Conservation (phyloP, 345 rosid genomes). For the Murraya koenigii region DNA sequence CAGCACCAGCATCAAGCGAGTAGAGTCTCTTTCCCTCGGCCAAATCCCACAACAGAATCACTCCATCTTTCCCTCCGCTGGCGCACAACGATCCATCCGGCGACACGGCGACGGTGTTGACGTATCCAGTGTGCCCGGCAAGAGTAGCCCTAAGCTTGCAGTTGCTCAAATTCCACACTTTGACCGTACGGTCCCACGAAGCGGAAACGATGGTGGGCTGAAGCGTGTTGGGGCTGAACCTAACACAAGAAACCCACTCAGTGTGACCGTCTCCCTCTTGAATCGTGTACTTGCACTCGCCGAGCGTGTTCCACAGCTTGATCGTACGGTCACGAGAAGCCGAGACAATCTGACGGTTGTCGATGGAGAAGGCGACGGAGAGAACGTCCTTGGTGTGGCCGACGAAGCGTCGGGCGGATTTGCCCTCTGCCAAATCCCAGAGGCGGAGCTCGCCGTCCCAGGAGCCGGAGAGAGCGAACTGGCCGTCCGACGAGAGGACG, state of each 20-base stretch:
- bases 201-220: constrained; percentile 96
- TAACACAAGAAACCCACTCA: constrained; percentile 96
- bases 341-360: constrained; percentile 95
- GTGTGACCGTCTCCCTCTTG: constrained; percentile 78
- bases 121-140: constrained; percentile 77
- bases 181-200: constrained; percentile 82
- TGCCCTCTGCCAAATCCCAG: constrained; percentile 85
- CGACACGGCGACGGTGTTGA: constrained; percentile 89
- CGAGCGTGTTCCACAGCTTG: constrained; percentile 92
- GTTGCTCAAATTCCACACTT: constrained; percentile 93
- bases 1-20: constrained; percentile 75
- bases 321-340: constrained; percentile 96
- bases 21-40: constrained; percentile 94
- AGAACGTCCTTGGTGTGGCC: constrained; percentile 96
- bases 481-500: constrained; percentile 92
- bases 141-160: constrained; percentile 80
- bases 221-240: constrained; percentile 74
- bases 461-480: constrained; percentile 94
- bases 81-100: constrained; percentile 96
- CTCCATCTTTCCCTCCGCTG: constrained; percentile 95
- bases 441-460: constrained; percentile 99
- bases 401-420: constrained; percentile 79
- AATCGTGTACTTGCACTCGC: constrained; percentile 98
- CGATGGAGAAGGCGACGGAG: constrained; percentile 93
- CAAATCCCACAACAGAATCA: constrained; percentile 89